phyloP scores from a whole-genome alignment of 1,139 yeast genomes.

The Candida sp. region DNA sequence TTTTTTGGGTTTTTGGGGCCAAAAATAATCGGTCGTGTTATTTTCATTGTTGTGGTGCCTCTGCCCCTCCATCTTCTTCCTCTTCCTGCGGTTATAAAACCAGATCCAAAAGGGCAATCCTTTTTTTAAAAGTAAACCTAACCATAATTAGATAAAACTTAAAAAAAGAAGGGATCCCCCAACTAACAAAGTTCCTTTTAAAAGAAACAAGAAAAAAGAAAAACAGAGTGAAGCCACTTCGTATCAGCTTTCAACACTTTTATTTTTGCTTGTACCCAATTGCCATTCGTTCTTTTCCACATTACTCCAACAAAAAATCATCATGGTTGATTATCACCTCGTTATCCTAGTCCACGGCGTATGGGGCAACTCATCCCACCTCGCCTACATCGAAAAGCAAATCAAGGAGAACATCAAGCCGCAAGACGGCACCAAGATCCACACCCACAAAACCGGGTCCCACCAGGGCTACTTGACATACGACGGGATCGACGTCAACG shows the following conservation, averaged over 20 bases:
- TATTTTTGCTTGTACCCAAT: background rate
- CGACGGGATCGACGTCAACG: constrained; percentile 89
- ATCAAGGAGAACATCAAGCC: constrained; percentile 25
- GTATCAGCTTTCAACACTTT: background rate
- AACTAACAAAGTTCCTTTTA: background rate
- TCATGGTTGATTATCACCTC: constrained; percentile 47
- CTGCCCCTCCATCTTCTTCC: background rate
- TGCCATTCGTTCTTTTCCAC: background rate
- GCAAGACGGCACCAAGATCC: constrained; percentile 27
- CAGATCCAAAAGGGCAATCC: background rate
- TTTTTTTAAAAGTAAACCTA: background rate
- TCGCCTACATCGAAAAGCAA: constrained; percentile 57
- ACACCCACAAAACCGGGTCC: constrained; percentile 61
- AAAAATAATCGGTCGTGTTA: background rate
- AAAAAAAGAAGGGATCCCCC: background rate
- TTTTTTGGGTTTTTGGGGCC: background rate
- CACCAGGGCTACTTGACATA: constrained; percentile 75
- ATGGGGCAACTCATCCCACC: constrained; percentile 79
- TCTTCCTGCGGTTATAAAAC: background rate
- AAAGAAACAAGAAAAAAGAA: background rate
- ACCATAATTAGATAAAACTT: background rate
- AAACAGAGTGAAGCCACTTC: no score
- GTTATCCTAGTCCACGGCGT: constrained; percentile 78
- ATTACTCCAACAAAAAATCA: background rate
- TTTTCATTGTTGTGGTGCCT: background rate